Evolutionary conservation across 2,329 filamentous ascomycete species (phyloP).

Genomic region (Cladosporium halotolerans): DNA sequence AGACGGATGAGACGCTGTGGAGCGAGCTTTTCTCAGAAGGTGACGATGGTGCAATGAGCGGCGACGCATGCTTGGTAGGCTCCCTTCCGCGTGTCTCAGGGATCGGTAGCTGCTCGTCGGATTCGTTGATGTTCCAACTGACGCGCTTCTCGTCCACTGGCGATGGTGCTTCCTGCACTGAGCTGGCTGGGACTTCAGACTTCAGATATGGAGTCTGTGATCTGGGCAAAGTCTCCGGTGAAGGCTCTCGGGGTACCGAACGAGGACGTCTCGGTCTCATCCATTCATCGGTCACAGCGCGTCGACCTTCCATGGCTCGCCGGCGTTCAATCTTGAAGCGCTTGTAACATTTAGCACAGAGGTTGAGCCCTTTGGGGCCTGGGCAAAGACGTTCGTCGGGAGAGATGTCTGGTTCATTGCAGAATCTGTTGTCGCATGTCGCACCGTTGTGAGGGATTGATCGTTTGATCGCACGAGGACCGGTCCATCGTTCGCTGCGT

Average conservation of each 20-base stretch:
- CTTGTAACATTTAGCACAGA: slow-evolving; percentile 6
- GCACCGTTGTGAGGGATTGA: slow-evolving; percentile 5
- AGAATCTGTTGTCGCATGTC: background rate
- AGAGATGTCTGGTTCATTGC: background rate
- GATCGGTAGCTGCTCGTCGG: background rate
- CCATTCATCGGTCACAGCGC: slow-evolving; percentile 5
- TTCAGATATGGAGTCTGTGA: background rate
- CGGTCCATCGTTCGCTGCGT: slow-evolving; percentile 4
- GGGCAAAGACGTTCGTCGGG: slow-evolving; percentile 3
- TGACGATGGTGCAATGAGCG: background rate
- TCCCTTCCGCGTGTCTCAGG: background rate
- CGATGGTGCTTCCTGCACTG: background rate
- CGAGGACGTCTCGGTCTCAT: background rate
- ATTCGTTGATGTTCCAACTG: background rate
- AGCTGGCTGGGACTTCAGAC: no score
- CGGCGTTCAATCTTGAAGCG: slow-evolving; percentile 6
- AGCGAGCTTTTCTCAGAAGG: background rate
- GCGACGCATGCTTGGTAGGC: background rate
- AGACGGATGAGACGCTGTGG: background rate
- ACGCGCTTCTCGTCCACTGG: background rate
- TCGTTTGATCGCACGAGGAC: slow-evolving; percentile 1
- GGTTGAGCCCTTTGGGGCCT: background rate
- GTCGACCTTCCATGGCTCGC: slow-evolving; percentile 8
- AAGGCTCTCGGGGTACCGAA: background rate
- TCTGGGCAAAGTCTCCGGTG: background rate